A percentile compares a stretch with the other conserved stretches of the same genome.
Evolutionary conservation across 129 eudicot genomes (phyloP).

Genomic region (Scalesia atractyloides): DNA sequence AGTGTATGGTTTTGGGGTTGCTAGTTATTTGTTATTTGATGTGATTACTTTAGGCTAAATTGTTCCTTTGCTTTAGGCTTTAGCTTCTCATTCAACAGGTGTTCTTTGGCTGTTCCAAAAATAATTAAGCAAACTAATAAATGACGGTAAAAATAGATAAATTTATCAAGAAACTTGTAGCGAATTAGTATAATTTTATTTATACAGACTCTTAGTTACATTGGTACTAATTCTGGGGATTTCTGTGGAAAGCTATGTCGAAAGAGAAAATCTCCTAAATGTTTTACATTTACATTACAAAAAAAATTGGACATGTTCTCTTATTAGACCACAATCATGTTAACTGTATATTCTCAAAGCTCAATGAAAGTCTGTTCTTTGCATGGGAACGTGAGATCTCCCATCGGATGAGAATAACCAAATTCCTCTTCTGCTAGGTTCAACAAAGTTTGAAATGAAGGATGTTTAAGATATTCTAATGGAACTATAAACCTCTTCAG

Average conservation of each 20-base stretch:
- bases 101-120: not conserved
- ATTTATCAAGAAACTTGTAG: not conserved
- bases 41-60: too few relatives aligned
- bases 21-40: too few relatives aligned
- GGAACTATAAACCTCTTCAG: constrained; percentile 23
- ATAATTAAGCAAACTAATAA: not conserved
- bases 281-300: not conserved
- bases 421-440: constrained; percentile 16
- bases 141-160: not conserved
- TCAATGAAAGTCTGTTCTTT: constrained; percentile 37
- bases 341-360: not conserved
- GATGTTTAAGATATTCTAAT: constrained; percentile 20
- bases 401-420: constrained; percentile 33
- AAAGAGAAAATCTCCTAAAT: not conserved
- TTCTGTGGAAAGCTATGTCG: not conserved
- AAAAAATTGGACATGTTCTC: not conserved
- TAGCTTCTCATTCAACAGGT: too few relatives aligned
- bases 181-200: not conserved
- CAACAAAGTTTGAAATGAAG: constrained; percentile 17
- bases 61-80: too few relatives aligned
- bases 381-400: constrained; percentile 36
- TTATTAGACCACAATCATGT: too few relatives aligned
- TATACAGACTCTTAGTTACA: not conserved
- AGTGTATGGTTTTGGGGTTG: not conserved
- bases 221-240: not conserved